Conservation (phyloP, 805 yeast genomes). For the Barnettozyma vustinii region DNA sequence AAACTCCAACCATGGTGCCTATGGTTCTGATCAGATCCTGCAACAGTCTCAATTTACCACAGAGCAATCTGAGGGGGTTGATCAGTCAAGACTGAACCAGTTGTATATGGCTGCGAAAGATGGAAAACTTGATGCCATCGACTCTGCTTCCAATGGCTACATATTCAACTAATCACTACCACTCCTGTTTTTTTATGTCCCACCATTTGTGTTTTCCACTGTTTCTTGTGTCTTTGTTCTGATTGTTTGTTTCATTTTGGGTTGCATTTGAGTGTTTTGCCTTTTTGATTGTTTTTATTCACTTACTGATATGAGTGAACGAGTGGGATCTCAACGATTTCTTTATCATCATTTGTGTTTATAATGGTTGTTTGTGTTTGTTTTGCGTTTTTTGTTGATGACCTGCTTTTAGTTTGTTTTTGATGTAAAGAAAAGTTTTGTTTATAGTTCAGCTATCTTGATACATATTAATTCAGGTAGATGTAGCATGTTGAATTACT, state of each 20-base stretch:
- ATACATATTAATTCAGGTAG: too few relatives aligned
- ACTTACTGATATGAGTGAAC: neutral
- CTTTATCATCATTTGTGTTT: neutral
- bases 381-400: neutral
- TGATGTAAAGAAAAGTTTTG: neutral
- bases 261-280: neutral
- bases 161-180: constrained; percentile 1
- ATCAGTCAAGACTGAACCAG: constrained; percentile 42
- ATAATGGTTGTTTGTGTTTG: neutral
- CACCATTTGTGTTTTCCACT: neutral
- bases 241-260: neutral
- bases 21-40: constrained; percentile 15
- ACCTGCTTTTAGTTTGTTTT: neutral
- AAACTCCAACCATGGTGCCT: constrained; percentile 7
- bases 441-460: neutral
- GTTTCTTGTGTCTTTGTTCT: neutral
- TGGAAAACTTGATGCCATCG: constrained; percentile 49
- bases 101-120: constrained; percentile 51
- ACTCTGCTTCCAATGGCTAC: constrained; percentile 39
- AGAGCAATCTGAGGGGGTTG: constrained; percentile 32
- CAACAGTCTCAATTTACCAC: constrained; percentile 16
- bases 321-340: neutral
- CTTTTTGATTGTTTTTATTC: neutral
- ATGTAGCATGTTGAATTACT: too few relatives aligned
- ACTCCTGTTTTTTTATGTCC: neutral